phyloP scores from a whole-genome alignment of 306 rosid genomes.

The Lathyrus tuberosus region DNA sequence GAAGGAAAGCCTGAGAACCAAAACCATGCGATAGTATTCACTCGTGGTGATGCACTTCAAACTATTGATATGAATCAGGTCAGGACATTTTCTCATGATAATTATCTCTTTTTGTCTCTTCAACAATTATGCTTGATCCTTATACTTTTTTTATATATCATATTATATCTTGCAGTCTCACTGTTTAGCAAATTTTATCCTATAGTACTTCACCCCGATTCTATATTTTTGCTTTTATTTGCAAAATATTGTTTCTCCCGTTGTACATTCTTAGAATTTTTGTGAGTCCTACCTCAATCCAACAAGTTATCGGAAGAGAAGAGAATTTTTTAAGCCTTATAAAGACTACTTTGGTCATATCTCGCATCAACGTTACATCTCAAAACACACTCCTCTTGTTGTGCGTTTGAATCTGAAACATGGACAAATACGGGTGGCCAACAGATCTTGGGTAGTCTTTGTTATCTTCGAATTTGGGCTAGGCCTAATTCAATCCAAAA shows the following conservation, averaged over 20 bases:
- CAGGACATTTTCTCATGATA: slow-evolving; percentile 13
- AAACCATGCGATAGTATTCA: slow-evolving; percentile 94
- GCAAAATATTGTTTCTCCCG: not conserved
- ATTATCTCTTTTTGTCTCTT: not conserved
- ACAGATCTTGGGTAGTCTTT: not conserved
- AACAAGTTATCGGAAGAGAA: not conserved
- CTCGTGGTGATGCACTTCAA: slow-evolving; percentile 98
- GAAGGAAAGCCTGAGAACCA: slow-evolving; percentile 99
- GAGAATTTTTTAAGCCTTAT: not conserved
- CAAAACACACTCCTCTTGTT: not conserved
- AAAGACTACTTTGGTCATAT: not conserved
- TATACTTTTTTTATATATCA: not conserved
- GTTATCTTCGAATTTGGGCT: not conserved
- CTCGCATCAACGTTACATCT: not conserved
- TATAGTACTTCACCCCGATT: not conserved
- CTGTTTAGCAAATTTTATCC: slow-evolving; percentile 3
- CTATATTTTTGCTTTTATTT: slow-evolving; percentile 10
- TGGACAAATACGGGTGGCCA: not conserved
- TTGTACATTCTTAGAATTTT: not conserved
- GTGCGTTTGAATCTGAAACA: not conserved
- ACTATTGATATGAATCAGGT: slow-evolving; percentile 99
- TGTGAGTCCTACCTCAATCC: not conserved
- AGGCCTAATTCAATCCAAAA: not conserved
- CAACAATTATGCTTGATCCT: not conserved
- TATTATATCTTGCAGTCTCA: not conserved